Base-by-base conservation (phyloP, 495 filamentous ascomycete genomes). In the Cudoniella acicularis region DNA sequence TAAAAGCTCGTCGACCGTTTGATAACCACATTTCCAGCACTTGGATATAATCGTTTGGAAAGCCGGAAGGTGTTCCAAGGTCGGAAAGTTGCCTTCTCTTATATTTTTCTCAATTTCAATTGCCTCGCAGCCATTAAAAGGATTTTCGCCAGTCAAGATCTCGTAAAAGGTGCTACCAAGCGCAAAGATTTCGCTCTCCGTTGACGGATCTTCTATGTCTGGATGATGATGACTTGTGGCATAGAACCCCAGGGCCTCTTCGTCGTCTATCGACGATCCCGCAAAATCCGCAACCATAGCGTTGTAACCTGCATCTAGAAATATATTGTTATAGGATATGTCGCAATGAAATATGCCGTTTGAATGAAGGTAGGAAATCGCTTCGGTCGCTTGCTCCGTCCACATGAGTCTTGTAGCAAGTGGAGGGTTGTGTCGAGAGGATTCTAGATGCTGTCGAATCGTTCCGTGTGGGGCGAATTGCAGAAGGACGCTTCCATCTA, bases 201-300 rank as follows among this genome's bases (percentile, higher is more conserved):
- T 16, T 9, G 16, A 41, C 16, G 16, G 9, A 16, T 9, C 9
- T 8, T 8, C 8, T n/a, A n/a, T n/a, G 9, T 16, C 36, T 8
- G 36, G 36, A 16, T 41, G 16, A 9, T 41, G 9, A 16, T 41
- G 36, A 41, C 36, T 41, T 9, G 36, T 16, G 9, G 36, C 16
- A 9, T 9, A 8, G 8, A 16, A 8, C 65, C 11, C 57, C 52
- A 58, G 62, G 61, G 51, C 49, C 45, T 11, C 56, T 47, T 18
- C 52, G 27, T 52, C 55, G 54, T 66, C 45, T 9, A 68, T 60
- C 6, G 67, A 60, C 26, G 66, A 68, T 11, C 66, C 67, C n/a
- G 52, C 66, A 56, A 69, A 69, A 52, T 68, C 66, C 20, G 47
- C 67, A 21, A 68, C 36, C 62, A 56, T 65, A 26, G 54, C 51